phyloP scores from a whole-genome alignment of 768 basidiomycete genomes.

The Collybiopsis luxurians region DNA sequence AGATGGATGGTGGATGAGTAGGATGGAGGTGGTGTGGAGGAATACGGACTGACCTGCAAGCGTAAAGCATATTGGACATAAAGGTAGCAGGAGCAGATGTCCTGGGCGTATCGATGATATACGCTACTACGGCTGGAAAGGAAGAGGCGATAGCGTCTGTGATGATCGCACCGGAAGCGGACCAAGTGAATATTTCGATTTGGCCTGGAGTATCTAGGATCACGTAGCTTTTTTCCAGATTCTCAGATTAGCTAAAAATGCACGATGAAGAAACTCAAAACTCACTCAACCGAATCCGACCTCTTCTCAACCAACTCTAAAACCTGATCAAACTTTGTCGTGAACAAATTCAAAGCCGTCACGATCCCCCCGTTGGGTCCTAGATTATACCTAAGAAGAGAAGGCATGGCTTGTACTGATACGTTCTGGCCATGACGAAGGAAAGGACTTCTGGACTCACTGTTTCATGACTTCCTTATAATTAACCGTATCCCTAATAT shows the following conservation, averaged over 20 bases:
- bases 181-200: conserved; percentile 99
- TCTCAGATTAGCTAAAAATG: background rate
- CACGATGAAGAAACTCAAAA: conserved; percentile 10
- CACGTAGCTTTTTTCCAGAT: conserved; percentile 63
- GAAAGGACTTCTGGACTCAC: conserved; percentile 50
- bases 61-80: conserved; percentile 99
- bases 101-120: conserved; percentile 95
- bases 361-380: conserved; percentile 98
- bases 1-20: conserved; percentile 1
- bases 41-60: conserved; percentile 86
- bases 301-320: conserved; percentile 88
- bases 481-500: conserved; percentile 96
- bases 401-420: too few relatives aligned
- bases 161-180: conserved; percentile 97
- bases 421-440: background rate
- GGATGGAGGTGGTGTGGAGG: too few relatives aligned
- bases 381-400: conserved; percentile 78
- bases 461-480: conserved; percentile 99
- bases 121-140: conserved; percentile 92
- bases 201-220: conserved; percentile 98
- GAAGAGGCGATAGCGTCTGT: conserved; percentile 95
- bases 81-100: conserved; percentile 95
- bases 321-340: conserved; percentile 99
- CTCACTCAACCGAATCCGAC: conserved; percentile 84
- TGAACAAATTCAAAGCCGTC: conserved; percentile 95